Evolutionary conservation across 2,329 filamentous ascomycete species (phyloP).

Genomic region (Pseudocercospora crystallina): DNA sequence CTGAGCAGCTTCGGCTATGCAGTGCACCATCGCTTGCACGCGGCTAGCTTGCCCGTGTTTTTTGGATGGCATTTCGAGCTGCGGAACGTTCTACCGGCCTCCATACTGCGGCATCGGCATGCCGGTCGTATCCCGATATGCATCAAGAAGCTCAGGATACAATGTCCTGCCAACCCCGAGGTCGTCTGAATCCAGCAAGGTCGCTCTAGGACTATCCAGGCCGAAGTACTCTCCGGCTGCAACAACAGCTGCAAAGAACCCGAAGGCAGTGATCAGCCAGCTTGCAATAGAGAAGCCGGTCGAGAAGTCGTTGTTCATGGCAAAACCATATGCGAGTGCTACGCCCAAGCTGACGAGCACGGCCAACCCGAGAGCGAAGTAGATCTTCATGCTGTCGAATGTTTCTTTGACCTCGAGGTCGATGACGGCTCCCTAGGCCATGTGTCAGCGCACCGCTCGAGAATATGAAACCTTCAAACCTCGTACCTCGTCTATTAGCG

Average conservation of each 20-base stretch:
- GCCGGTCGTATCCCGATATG: too few relatives aligned
- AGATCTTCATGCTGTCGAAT: constrained; percentile 21
- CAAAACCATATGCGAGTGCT: constrained; percentile 21
- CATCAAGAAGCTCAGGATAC: too few relatives aligned
- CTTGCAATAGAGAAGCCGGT: constrained; percentile 23
- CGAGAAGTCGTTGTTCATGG: constrained; percentile 18
- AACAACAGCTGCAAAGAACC: constrained; percentile 22
- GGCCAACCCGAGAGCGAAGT: constrained; percentile 18
- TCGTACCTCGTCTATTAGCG: constrained; percentile 8
- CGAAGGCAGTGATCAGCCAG: constrained; percentile 22
- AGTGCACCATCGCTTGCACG: too few relatives aligned
- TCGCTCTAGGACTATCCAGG: constrained; percentile 17
- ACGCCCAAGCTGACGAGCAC: constrained; percentile 16
- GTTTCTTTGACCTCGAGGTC: constrained; percentile 23
- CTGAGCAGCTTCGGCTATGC: too few relatives aligned
- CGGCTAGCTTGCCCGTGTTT: too few relatives aligned
- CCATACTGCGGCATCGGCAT: too few relatives aligned
- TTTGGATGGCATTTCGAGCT: too few relatives aligned
- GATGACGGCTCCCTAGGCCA: constrained; percentile 16
- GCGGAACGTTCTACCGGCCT: too few relatives aligned
- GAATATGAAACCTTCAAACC: too few relatives aligned
- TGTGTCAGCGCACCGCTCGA: background rate
- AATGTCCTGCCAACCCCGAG: too few relatives aligned
- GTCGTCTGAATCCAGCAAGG: constrained; percentile 11
- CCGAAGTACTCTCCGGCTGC: constrained; percentile 21